Evolutionary conservation across 768 basidiomycete species (phyloP), one percentile per base, ranked within the genome.

Genomic region (Tylopilus felleus): DNA sequence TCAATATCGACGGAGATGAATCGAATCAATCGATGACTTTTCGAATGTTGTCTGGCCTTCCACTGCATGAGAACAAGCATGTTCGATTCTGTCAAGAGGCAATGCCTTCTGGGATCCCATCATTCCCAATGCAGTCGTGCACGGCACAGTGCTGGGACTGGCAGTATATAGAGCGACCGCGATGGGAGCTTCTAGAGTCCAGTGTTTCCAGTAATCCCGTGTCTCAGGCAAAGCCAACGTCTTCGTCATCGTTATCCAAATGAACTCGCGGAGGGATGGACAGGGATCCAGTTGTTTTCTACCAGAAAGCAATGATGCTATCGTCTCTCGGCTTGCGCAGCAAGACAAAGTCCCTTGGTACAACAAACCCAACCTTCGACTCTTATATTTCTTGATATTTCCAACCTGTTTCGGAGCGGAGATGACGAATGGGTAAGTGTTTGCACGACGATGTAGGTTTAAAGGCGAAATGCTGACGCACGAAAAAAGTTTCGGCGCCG

Each of bases 281-380:
- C 51, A n/a, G 17, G 19, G 19, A 10, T n/a, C n/a, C n/a, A 33
- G 35, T 36, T 12, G 16, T 33, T 17, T 21, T 23, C 52, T 22
- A 13, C 19, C 19, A 17, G 57, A 59, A 17, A 59, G 35, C 5
- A 43, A 54, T 21, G 51, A 65, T 8, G 31, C 48, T 2, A 35
- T 53, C 21, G 64, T 67, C 35, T 65, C 63, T 33, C 57, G 47
- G 23, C 63, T 65, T 10, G 62, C 53, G 14, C 25, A 59, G 17
- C 71, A 77, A 52, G 84, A 86, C 9, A 40, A 35, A 2, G 22
- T 40, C 2, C 80, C 82, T 35, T 86, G 84, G 84, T 84, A 84
- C 64, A 64, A 63, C 57, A 86, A 85, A 58, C 81, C 73, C 4
- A 85, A 85, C 55, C 68, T 86, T 56, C 71, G 83, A 25, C 31